These are phyloP conservation scores for Mycena sp. DNA, from an alignment of 1,284 basidiomycete genomes.

Conservation along the genomic window DNA sequence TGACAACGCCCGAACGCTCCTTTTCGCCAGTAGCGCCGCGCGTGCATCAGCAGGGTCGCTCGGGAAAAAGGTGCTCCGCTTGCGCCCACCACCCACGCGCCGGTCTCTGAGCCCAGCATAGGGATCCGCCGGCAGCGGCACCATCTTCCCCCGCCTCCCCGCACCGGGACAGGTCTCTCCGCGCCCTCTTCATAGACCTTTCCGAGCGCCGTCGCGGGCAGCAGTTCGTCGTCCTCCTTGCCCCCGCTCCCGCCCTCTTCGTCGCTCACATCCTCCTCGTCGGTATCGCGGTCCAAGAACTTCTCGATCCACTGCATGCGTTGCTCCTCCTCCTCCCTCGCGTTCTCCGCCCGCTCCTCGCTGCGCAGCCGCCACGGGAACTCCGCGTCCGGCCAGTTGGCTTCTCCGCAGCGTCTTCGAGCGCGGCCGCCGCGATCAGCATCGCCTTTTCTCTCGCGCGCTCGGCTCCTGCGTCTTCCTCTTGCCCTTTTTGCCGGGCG, in stretches of 20 bases:
- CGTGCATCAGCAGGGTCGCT: slow-evolving; percentile 79
- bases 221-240: slow-evolving; percentile 43
- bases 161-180: slow-evolving; percentile 43
- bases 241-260: slow-evolving; percentile 28
- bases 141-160: slow-evolving; percentile 67
- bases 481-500: slow-evolving; percentile 17
- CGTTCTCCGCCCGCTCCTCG: slow-evolving; percentile 60
- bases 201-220: slow-evolving; percentile 45
- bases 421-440: slow-evolving; percentile 10
- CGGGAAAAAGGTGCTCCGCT: slow-evolving; percentile 52
- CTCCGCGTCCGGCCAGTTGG: slow-evolving; percentile 81
- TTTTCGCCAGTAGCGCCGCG: slow-evolving; percentile 74
- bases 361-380: slow-evolving; percentile 77
- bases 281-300: slow-evolving; percentile 69
- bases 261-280: slow-evolving; percentile 56
- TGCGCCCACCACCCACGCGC: slow-evolving; percentile 10
- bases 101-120: slow-evolving; percentile 30
- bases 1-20: slow-evolving; percentile 68
- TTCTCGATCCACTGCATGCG: slow-evolving; percentile 64
- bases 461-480: slow-evolving; percentile 31
- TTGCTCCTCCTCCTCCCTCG: slow-evolving; percentile 64
- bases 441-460: slow-evolving; percentile 23
- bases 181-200: slow-evolving; percentile 40
- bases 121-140: slow-evolving; percentile 58
- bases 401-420: slow-evolving; percentile 39